Conservation (phyloP, 139 green algal species). For the Volvox reticuliferus region DNA sequence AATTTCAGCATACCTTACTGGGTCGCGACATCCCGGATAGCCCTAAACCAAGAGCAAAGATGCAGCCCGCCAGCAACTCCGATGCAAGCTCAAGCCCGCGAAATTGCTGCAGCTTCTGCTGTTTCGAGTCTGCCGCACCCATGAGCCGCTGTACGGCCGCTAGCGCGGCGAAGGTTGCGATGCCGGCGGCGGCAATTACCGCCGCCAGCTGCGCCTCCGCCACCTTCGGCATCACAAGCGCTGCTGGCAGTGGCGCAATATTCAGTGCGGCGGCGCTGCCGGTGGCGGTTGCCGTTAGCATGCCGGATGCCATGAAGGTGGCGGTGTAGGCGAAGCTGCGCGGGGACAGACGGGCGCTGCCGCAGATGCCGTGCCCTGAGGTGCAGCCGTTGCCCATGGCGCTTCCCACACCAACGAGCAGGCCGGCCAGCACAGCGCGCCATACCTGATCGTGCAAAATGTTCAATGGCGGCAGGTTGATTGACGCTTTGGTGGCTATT, state of each 20-base stretch:
- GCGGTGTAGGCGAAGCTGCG: constrained; percentile 69
- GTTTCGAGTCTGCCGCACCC: neutral
- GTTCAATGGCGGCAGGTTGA: too few species aligned
- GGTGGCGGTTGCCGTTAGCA: constrained; percentile 50
- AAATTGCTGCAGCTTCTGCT: neutral
- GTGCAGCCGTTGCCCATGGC: constrained; percentile 87
- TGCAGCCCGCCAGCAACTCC: constrained; percentile 61
- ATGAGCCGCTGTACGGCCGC: neutral
- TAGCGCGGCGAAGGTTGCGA: constrained; percentile 18
- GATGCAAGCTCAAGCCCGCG: neutral
- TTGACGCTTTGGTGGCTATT: too few species aligned
- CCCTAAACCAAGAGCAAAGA: constrained; percentile 82
- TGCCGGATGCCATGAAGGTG: constrained; percentile 73
- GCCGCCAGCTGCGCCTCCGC: constrained; percentile 36
- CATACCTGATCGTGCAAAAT: constrained; percentile 37
- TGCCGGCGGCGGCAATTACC: neutral
- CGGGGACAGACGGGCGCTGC: constrained; percentile 67
- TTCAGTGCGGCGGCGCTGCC: constrained; percentile 38
- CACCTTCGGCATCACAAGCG: constrained; percentile 15
- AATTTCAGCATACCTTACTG: constrained; percentile 64
- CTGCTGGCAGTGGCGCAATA: constrained; percentile 20
- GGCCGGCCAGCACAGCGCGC: constrained; percentile 57
- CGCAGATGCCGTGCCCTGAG: constrained; percentile 83
- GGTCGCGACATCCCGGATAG: constrained; percentile 80
- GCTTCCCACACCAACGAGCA: constrained; percentile 79